Percentiles rank a stretch among this genome's conserved stretches.
Evolutionary conservation across 768 basidiomycete genomes (phyloP).

Genomic region (Naganishia randhawae): DNA sequence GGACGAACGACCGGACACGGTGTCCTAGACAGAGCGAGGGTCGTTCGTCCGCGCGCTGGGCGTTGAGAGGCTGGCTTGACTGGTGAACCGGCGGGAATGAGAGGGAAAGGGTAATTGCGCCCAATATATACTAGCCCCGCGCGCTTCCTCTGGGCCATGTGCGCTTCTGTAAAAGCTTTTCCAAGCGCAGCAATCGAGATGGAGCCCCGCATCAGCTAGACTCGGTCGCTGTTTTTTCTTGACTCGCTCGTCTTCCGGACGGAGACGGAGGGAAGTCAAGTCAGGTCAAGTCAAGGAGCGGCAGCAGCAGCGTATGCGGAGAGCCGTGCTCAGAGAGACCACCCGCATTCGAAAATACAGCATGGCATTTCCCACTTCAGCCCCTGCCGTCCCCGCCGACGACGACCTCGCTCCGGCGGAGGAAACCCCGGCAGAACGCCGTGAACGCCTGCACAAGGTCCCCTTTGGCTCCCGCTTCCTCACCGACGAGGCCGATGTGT

Average conservation of each 20-base stretch:
- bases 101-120: too few species aligned
- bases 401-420: not conserved
- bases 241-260: not conserved
- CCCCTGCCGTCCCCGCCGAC: not conserved
- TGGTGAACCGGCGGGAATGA: not conserved
- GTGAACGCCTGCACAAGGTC: constrained; percentile 20
- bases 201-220: not conserved
- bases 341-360: too few species aligned
- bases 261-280: not conserved
- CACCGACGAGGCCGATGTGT: constrained; percentile 42
- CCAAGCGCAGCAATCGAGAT: not conserved
- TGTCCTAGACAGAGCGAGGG: not conserved
- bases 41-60: too few species aligned
- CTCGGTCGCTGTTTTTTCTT: constrained; percentile 19
- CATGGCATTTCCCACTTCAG: not conserved
- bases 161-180: not conserved
- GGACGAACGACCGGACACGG: not conserved
- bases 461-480: constrained; percentile 45
- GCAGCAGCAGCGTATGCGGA: not conserved
- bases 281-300: not conserved
- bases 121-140: too few species aligned
- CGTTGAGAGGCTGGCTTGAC: not conserved
- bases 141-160: too few species aligned
- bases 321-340: not conserved
- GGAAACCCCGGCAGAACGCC: constrained; percentile 6